A percentile compares a stretch with the other conserved stretches of the same genome.
Evolutionary conservation across 192 early-diverging fungal species (phyloP).

Genomic region (Paraglomus brasilianum): DNA sequence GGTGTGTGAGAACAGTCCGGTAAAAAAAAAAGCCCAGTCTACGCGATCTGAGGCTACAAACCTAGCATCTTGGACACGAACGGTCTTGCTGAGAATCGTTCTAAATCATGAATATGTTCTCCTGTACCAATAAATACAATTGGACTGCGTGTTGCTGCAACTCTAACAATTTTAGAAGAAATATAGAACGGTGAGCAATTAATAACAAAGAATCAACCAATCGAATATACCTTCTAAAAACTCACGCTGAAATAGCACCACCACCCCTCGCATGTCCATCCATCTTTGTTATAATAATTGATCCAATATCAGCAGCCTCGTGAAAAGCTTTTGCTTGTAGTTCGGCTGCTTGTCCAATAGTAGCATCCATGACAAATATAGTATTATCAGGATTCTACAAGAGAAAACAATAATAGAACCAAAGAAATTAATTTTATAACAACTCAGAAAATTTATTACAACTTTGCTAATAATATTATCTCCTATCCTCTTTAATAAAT

Average conservation of each 20-base stretch:
- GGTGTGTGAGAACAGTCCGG: conserved; percentile 2
- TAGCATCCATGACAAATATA: conserved; percentile 98
- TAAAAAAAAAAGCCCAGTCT: background rate
- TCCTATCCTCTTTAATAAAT: too few relatives aligned
- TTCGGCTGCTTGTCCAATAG: conserved; percentile 97
- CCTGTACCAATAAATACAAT: conserved; percentile 97
- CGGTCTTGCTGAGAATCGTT: conserved; percentile 80
- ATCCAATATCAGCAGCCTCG: conserved; percentile 89
- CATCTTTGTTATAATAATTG: conserved; percentile 98
- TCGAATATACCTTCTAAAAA: background rate
- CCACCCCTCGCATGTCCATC: conserved; percentile 99
- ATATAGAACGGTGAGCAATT: background rate
- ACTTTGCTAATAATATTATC: background rate
- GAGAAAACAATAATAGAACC: background rate
- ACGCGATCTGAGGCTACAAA: background rate
- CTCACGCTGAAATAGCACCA: conserved; percentile 92
- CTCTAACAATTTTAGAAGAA: conserved; percentile 41
- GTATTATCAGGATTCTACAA: conserved; percentile 74
- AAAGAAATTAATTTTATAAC: conserved; percentile 10
- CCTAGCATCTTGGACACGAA: conserved; percentile 93
- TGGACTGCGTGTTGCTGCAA: conserved; percentile 89
- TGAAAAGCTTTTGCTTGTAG: conserved; percentile 89
- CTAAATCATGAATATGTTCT: conserved; percentile 95
- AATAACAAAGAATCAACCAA: conserved; percentile 4
- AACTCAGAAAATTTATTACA: background rate